phyloP scores from a whole-genome alignment of 1,284 basidiomycete genomes.

The Cutaneotrichosporon daszewskae region DNA sequence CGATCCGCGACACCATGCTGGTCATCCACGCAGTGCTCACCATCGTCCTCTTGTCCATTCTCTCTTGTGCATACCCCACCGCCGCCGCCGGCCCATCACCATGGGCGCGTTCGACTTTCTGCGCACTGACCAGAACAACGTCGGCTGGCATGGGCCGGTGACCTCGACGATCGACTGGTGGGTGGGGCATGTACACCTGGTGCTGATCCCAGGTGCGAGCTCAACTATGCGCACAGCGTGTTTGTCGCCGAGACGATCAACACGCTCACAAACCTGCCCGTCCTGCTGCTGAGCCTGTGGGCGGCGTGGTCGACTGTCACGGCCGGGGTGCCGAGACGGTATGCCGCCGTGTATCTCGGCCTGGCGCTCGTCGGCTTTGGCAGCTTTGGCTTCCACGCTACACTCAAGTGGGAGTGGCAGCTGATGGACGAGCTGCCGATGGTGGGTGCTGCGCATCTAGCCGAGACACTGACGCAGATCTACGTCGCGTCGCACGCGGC shows the following conservation, averaged over 20 bases:
- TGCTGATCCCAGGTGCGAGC: constrained; percentile 47
- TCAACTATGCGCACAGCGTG: constrained; percentile 32
- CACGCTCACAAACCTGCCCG: constrained; percentile 49
- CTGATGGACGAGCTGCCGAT: constrained; percentile 49
- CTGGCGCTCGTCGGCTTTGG: constrained; percentile 42
- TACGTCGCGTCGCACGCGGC: constrained; percentile 41
- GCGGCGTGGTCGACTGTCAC: constrained; percentile 29
- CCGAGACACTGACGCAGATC: constrained; percentile 25
- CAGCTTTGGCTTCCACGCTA: constrained; percentile 45
- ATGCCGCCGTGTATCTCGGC: constrained; percentile 36
- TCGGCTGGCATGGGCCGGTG: constrained; percentile 11
- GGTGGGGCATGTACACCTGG: too few relatives aligned
- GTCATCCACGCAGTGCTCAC: too few relatives aligned
- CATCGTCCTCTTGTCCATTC: too few relatives aligned
- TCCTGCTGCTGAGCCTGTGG: constrained; percentile 46
- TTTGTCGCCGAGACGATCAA: constrained; percentile 48
- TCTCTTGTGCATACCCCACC: too few relatives aligned
- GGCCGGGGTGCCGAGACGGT: constrained; percentile 30
- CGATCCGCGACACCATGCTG: too few relatives aligned
- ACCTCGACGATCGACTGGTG: constrained; percentile 13
- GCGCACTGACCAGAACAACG: constrained; percentile 14
- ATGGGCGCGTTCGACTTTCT: constrained; percentile 45
- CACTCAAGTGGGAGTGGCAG: constrained; percentile 46
- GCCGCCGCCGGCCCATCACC: too few relatives aligned
- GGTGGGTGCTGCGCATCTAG: constrained; percentile 27